Evolutionary conservation across 2,329 filamentous ascomycete species (phyloP).

Genomic region (Colletotrichum lentis): DNA sequence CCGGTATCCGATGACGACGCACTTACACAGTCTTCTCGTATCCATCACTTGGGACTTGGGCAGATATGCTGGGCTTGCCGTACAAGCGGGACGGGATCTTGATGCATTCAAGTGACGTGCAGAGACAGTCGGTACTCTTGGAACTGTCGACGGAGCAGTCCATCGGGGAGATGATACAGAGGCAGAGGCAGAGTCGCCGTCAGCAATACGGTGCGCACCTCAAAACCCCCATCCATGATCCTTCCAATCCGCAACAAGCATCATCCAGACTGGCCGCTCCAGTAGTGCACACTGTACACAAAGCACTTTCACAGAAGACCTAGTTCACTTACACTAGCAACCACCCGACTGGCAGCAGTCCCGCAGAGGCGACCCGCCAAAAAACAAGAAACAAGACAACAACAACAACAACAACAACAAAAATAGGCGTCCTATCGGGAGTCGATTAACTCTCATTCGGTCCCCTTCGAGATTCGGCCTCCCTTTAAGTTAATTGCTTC

Average conservation of each 20-base stretch:
- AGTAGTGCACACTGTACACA: too few species aligned
- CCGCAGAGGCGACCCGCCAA: neutral
- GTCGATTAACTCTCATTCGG: constrained; percentile 35
- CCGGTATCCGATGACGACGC: constrained; percentile 8
- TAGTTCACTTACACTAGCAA: too few species aligned
- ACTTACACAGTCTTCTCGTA: neutral
- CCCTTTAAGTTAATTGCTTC: constrained; percentile 24
- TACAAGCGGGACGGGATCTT: neutral
- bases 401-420: constrained; percentile 21
- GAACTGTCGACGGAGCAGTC: constrained; percentile 4
- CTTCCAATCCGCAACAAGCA: neutral
- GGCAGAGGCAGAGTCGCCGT: neutral
- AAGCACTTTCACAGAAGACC: too few species aligned
- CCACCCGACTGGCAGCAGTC: too few species aligned
- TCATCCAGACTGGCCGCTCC: neutral
- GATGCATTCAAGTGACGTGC: neutral
- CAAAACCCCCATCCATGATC: too few species aligned
- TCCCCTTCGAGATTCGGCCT: neutral
- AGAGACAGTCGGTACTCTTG: neutral
- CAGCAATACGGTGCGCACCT: constrained; percentile 14
- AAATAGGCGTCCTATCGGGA: constrained; percentile 26
- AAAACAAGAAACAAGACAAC: neutral
- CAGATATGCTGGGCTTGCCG: neutral
- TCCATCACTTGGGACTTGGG: neutral
- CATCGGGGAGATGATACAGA: neutral